Base-by-base conservation (phyloP, 768 basidiomycete species). In the Amanita molliuscula region DNA sequence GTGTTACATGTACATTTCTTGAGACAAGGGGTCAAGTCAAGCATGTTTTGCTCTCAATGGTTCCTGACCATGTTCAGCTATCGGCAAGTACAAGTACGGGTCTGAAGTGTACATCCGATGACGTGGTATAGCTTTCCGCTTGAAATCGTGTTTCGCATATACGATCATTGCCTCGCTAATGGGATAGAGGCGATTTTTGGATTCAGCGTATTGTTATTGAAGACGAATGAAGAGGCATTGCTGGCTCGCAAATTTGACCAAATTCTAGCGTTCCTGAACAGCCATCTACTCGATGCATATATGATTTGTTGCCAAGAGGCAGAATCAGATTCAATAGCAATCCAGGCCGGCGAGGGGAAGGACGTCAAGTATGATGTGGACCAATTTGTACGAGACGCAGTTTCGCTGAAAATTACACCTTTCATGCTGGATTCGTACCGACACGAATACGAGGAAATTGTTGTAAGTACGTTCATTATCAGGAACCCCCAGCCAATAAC, bases 11-110 rank as follows among this genome's bases (percentile, higher is more conserved):
- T 95, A 20, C 96, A 98, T 65, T 89, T 99, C 59, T 67, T 95
- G 26, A 80, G 94, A 26, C 88, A 96, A 65, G 95, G 94, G 26
- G 71, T 98, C 61, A 98, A 97, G 64, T 93, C 91, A 41, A 94
- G 88, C 67, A 98, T 99, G 93, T 98, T 87, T 62, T 95, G 91
- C 60, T 92, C 90, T 11, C 96, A 98, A 56, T 99, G 96, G 96
- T 97, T 98, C 66, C 72, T 99, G 62, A 98, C 96, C 0, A 68
- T 99, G 63, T 98, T 98, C 71, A 89, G 90, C 61, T 97, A 95
- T 66, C 81, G 90, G 90, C 85, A 60, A 58, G 76, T 61, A 11
- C 5, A 28, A 41, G 25, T 13, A 13, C 23, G 13, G 25, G 35
- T 34, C 44, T 23, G 3, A 26, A 34, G 21, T 33, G 25, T 2